Conservation (phyloP, 164 flowering plant genomes). For the Euptelea pleiosperma region DNA sequence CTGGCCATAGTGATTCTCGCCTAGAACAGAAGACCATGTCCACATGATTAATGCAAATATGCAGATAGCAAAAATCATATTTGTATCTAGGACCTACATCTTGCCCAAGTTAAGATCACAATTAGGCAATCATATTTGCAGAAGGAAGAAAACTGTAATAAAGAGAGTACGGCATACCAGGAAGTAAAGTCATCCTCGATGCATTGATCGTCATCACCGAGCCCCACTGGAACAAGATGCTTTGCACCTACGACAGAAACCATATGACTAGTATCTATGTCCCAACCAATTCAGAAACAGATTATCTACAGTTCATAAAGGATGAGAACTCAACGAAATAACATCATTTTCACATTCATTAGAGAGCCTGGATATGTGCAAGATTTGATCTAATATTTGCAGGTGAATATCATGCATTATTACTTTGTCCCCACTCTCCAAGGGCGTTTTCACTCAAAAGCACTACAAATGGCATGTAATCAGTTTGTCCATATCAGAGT, state of each 20-base stretch:
- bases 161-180: conserved; percentile 42
- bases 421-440: no score
- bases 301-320: no score
- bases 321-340: no score
- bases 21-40: conserved; percentile 38
- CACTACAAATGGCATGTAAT: no score
- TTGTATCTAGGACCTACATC: background rate
- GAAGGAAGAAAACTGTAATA: background rate
- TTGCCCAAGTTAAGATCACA: background rate
- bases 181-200: conserved; percentile 93
- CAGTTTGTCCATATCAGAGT: no score
- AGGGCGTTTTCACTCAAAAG: no score
- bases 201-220: conserved; percentile 51
- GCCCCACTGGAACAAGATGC: conserved; percentile 27
- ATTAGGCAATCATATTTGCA: background rate
- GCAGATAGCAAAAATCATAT: background rate
- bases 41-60: background rate
- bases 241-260: conserved; percentile 21
- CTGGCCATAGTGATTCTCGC: conserved; percentile 79
- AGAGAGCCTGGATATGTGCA: no score
- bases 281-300: background rate
- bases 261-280: no score
- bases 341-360: background rate
- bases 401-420: no score
- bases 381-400: no score